Evolutionary conservation across 2,329 filamentous ascomycete species (phyloP).

Genomic region (Thelonectria blattea): DNA sequence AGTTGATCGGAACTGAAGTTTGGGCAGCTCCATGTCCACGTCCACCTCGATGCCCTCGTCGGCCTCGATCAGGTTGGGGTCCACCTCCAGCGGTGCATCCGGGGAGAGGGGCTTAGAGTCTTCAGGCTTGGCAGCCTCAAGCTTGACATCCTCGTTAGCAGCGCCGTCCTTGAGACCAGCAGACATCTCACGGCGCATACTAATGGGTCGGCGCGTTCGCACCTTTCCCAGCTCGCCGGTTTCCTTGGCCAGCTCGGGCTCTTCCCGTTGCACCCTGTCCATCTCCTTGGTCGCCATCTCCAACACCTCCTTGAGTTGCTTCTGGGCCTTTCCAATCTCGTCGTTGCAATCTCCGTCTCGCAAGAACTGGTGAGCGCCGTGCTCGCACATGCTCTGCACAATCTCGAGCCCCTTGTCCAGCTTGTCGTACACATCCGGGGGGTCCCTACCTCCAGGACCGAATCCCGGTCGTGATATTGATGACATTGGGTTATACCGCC

Average conservation of each 20-base stretch:
- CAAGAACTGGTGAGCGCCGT: conserved; percentile 87
- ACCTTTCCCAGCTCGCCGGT: conserved; percentile 48
- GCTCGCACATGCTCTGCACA: conserved; percentile 82
- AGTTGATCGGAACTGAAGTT: conserved; percentile 52
- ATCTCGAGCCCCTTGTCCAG: conserved; percentile 81
- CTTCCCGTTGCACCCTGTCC: conserved; percentile 60
- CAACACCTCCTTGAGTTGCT: conserved; percentile 68
- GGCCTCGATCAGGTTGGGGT: conserved; percentile 44
- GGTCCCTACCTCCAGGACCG: conserved; percentile 30
- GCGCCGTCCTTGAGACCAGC: conserved; percentile 39
- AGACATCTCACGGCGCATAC: conserved; percentile 56
- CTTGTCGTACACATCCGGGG: conserved; percentile 67
- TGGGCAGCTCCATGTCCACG: conserved; percentile 46
- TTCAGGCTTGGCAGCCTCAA: conserved; percentile 32
- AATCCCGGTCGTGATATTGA: conserved; percentile 37
- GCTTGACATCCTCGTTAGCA: conserved; percentile 38
- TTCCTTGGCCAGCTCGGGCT: conserved; percentile 52
- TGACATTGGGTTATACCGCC: conserved; percentile 42
- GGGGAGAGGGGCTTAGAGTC: conserved; percentile 7
- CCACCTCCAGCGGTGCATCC: conserved; percentile 41
- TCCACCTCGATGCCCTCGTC: conserved; percentile 52
- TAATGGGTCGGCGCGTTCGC: conserved; percentile 59
- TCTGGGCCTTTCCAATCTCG: conserved; percentile 74
- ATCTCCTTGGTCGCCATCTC: conserved; percentile 66
- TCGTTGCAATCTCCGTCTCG: conserved; percentile 83